Evolutionary conservation across 106 monocot genomes (phyloP), one percentile per base, ranked within the genome.

Genomic region (Dendrobium nobile): DNA sequence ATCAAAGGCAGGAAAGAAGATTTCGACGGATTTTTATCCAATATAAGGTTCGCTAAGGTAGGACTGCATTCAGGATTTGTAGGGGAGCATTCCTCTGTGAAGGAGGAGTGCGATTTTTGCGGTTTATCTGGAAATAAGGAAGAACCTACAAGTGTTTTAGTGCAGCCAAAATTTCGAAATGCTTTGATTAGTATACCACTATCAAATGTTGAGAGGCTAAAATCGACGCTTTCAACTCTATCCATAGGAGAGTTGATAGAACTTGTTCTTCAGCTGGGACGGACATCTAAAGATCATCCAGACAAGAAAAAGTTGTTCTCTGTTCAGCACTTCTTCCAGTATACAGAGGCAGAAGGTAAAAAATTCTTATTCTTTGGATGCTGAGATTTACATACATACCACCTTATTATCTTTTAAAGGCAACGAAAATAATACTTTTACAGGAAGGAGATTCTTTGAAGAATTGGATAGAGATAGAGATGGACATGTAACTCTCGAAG

Each of bases 391-490:
- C 31, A 31, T 31, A 31, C 31, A 31, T 31, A 31, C 31, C 31
- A 31, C 31, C 31, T 31, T 5, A 58, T 58, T 58, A 58, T 58
- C 58, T 58, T 58, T 18, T 58, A n/a, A 58, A 17, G 58, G 17
- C 58, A 41, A 73, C 19, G 3, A 37, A 73, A 41, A 73, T 6
- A 37, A 73, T 5, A 11, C 11, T 41, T 73, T 41, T 85, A 27
- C 88, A 98, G 97, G 97, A 84, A 88, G 85, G 74, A 83, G 89
- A 4, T 94, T 98, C 37, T 98, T 98, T 87, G 92, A 94, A 80
- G 97, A 98, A 80, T 82, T 97, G 73, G 97, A 97, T 75, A 89
- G 97, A 79, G 92, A 94, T 83, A 86, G 92, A 37, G 97, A 97
- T 87, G 97, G 97, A 1, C 92, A 92, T 22, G 91, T 97, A 40